Evolutionary conservation across 2,329 filamentous ascomycete genomes (phyloP).

Genomic region (Botrytis fragariae): DNA sequence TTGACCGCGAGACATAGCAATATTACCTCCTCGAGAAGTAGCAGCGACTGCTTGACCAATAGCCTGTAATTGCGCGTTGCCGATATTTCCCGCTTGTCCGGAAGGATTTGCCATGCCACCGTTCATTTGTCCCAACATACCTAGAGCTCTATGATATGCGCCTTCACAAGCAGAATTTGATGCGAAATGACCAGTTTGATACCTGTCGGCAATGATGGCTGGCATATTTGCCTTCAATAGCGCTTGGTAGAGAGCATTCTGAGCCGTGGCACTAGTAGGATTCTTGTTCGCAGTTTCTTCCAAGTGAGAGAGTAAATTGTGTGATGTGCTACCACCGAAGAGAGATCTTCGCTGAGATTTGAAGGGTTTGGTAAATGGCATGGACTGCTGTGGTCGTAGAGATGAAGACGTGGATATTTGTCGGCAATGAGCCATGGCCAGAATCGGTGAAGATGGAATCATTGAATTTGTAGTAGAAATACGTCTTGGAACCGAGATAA

Average conservation of each 20-base stretch:
- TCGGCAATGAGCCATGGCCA: conserved; percentile 24
- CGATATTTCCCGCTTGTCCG: conserved; percentile 44
- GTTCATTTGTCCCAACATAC: conserved; percentile 52
- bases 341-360: conserved; percentile 30
- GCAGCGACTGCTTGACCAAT: conserved; percentile 81
- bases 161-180: conserved; percentile 74
- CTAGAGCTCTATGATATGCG: conserved; percentile 74
- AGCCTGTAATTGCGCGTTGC: conserved; percentile 66
- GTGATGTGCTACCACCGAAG: conserved; percentile 40
- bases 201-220: conserved; percentile 85
- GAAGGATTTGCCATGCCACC: conserved; percentile 27
- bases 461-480: conserved; percentile 30
- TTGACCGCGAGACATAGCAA: conserved; percentile 49
- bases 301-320: conserved; percentile 73
- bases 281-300: conserved; percentile 94
- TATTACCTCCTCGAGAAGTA: conserved; percentile 64
- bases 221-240: conserved; percentile 91
- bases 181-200: conserved; percentile 82
- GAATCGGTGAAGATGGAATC: conserved; percentile 21
- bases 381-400: conserved; percentile 23
- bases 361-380: conserved; percentile 20
- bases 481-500: background rate
- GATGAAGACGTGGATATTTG: conserved; percentile 31
- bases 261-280: conserved; percentile 78
- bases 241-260: conserved; percentile 92